These are phyloP conservation scores for Citrullus colocynthis DNA, from an alignment of 306 rosid species.

Conservation along the genomic window DNA sequence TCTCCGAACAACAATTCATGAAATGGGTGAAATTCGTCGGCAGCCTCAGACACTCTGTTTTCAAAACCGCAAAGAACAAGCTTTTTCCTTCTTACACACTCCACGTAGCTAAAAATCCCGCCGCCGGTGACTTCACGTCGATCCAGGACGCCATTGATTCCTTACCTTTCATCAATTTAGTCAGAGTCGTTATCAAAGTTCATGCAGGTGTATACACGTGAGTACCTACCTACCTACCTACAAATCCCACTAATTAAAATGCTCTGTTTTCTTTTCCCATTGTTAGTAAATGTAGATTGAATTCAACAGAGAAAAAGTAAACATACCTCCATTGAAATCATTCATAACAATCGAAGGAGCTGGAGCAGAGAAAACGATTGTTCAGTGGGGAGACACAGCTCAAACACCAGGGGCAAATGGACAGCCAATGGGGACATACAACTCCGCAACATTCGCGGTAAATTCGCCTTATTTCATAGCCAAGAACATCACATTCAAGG, in stretches of 20 bases:
- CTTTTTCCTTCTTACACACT: slow-evolving; percentile 72
- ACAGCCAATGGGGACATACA: slow-evolving; percentile 62
- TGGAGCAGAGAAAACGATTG: slow-evolving; percentile 75
- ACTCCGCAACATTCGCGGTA: slow-evolving; percentile 86
- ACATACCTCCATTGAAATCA: slow-evolving; percentile 64
- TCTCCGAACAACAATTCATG: slow-evolving; percentile 70
- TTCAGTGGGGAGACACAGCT: slow-evolving; percentile 99
- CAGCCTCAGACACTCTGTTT: slow-evolving; percentile 58
- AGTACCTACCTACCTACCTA: slow-evolving; percentile 14
- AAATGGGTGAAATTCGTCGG: slow-evolving; percentile 86
- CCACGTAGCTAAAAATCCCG: slow-evolving; percentile 45
- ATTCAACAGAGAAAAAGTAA: slow-evolving; percentile 72
- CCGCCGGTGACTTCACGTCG: slow-evolving; percentile 48
- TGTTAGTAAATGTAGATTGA: neutral
- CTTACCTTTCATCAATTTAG: slow-evolving; percentile 64
- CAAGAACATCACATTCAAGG: slow-evolving; percentile 88
- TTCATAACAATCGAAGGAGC: slow-evolving; percentile 85
- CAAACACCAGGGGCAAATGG: slow-evolving; percentile 65
- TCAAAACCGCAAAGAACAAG: slow-evolving; percentile 59
- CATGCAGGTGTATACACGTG: slow-evolving; percentile 91
- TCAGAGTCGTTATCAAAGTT: slow-evolving; percentile 85
- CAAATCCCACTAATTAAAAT: neutral
- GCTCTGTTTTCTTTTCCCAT: neutral
- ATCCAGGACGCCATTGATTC: slow-evolving; percentile 87
- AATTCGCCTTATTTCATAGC: slow-evolving; percentile 89